Conservation (phyloP, 805 yeast genomes). For the Metschnikowia similis region DNA sequence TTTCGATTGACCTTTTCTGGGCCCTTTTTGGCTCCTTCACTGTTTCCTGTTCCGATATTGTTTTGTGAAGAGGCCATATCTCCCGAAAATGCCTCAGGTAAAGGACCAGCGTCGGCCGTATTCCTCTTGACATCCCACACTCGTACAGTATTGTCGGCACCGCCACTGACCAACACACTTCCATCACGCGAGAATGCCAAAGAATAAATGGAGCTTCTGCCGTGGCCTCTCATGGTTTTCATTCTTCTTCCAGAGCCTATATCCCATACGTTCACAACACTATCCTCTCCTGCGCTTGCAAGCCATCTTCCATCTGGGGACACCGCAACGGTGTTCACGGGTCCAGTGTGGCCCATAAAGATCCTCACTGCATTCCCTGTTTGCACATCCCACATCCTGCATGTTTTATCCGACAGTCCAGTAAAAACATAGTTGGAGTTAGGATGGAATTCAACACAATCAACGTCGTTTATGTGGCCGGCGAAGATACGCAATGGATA, state of each 20-base stretch:
- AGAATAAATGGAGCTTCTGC: slow-evolving; percentile 79
- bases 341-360: slow-evolving; percentile 89
- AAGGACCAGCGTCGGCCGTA: slow-evolving; percentile 72
- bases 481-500: slow-evolving; percentile 95
- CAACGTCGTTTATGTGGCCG: slow-evolving; percentile 95
- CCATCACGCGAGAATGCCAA: slow-evolving; percentile 85
- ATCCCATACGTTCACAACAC: slow-evolving; percentile 88
- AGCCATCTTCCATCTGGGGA: slow-evolving; percentile 97
- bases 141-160: slow-evolving; percentile 87
- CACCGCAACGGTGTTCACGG: slow-evolving; percentile 78
- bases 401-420: slow-evolving; percentile 92
- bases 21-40: slow-evolving; percentile 21
- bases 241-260: slow-evolving; percentile 84
- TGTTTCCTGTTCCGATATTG: slow-evolving; percentile 6
- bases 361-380: slow-evolving; percentile 87
- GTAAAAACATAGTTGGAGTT: slow-evolving; percentile 92
- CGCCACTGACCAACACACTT: slow-evolving; percentile 82
- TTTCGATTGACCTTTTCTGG: slow-evolving; percentile 44
- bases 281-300: slow-evolving; percentile 93
- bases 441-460: slow-evolving; percentile 92
- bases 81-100: slow-evolving; percentile 62
- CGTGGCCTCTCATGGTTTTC: slow-evolving; percentile 94
- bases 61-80: slow-evolving; percentile 8
- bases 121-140: slow-evolving; percentile 94
- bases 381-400: slow-evolving; percentile 96